Percentiles rank a stretch among this genome's conserved stretches.
phyloP scores from a whole-genome alignment of 2,329 filamentous ascomycete species.

The Pseudopithomyces chartarum region DNA sequence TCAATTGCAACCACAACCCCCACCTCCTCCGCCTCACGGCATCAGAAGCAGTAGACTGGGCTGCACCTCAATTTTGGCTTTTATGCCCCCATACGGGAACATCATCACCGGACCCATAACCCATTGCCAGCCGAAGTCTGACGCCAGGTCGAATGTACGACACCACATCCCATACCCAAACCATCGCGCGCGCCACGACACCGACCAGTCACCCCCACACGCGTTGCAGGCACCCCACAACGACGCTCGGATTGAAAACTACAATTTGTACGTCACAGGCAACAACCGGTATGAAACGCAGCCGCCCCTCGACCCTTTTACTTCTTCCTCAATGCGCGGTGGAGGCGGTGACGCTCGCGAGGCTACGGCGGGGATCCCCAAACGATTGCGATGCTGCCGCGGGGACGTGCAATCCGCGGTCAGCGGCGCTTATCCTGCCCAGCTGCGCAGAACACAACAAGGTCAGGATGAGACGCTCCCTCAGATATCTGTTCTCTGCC shows the following conservation, averaged over 20 bases:
- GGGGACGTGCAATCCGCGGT: background rate
- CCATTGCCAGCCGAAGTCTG: constrained; percentile 1
- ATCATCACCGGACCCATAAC: constrained; percentile 27
- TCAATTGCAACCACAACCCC: constrained; percentile 19
- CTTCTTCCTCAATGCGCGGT: constrained; percentile 23
- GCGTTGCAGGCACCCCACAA: background rate
- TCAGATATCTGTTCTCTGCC: constrained; percentile 25
- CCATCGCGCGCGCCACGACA: constrained; percentile 10
- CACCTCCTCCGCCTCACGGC: background rate
- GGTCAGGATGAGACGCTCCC: constrained; percentile 20
- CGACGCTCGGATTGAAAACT: constrained; percentile 33
- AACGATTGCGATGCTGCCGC: background rate
- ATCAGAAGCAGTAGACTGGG: constrained; percentile 3
- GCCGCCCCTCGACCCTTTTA: constrained; percentile 25
- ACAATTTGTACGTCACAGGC: constrained; percentile 16
- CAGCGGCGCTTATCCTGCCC: too few species aligned
- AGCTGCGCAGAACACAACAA: too few species aligned
- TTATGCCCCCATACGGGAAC: constrained; percentile 18
- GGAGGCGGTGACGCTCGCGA: constrained; percentile 10
- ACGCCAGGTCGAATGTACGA: constrained; percentile 5
- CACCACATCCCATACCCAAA: background rate
- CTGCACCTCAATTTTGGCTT: constrained; percentile 27
- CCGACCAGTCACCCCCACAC: constrained; percentile 16
- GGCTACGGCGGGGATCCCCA: too few species aligned
- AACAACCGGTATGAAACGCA: constrained; percentile 4